Conservation (phyloP, 2,329 filamentous ascomycete species). For the Diplodia corticola region DNA sequence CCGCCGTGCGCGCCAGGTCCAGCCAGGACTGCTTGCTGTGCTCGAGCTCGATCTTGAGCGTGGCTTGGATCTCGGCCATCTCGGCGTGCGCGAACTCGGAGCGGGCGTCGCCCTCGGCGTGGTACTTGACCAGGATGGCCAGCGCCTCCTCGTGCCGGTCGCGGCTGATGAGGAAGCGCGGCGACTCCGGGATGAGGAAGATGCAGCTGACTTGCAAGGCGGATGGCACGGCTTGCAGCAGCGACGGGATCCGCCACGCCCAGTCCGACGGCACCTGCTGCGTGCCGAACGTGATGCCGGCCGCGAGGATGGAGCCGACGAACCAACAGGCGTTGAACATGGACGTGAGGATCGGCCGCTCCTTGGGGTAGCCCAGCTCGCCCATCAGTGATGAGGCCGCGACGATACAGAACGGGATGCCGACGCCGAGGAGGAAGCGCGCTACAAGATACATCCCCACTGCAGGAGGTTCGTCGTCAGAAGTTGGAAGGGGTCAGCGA, state of each 20-base stretch:
- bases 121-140: conserved; percentile 61
- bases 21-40: conserved; percentile 57
- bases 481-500: too few relatives aligned
- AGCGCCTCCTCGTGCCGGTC: conserved; percentile 64
- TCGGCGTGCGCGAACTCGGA: conserved; percentile 63
- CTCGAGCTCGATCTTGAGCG: conserved; percentile 60
- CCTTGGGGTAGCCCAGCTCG: conserved; percentile 68
- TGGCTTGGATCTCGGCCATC: conserved; percentile 66
- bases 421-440: conserved; percentile 66
- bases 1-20: conserved; percentile 62
- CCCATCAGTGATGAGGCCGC: conserved; percentile 64
- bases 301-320: conserved; percentile 57
- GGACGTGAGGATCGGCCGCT: conserved; percentile 64
- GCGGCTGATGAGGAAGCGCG: conserved; percentile 64
- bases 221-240: conserved; percentile 64
- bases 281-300: conserved; percentile 65
- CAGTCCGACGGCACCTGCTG: conserved; percentile 59
- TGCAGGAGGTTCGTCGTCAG: conserved; percentile 16
- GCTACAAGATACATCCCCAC: conserved; percentile 57
- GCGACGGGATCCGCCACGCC: conserved; percentile 66
- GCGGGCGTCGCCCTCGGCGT: conserved; percentile 58
- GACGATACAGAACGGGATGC: conserved; percentile 65
- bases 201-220: conserved; percentile 65
- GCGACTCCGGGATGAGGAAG: conserved; percentile 64
- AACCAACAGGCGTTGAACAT: conserved; percentile 72